These are phyloP conservation scores for Trichophyton equinum DNA, from an alignment of 2,329 filamentous ascomycete species.

Conservation along the genomic window DNA sequence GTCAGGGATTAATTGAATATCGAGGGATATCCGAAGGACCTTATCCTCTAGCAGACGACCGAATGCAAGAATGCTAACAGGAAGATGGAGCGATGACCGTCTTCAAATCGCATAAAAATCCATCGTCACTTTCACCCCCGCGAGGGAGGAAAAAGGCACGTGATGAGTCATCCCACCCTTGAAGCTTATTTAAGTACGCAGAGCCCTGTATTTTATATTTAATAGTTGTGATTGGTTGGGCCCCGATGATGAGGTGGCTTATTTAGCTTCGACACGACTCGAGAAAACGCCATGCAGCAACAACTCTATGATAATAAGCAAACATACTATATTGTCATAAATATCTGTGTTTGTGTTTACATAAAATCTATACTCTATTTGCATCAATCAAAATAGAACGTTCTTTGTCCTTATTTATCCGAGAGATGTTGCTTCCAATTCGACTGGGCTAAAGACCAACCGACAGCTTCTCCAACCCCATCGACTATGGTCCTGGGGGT, in stretches of 20 bases:
- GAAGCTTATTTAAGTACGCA: slow-evolving; percentile 5
- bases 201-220: not conserved
- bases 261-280: not conserved
- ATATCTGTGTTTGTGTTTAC: not conserved
- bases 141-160: not conserved
- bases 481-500: slow-evolving; percentile 54
- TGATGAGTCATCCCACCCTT: slow-evolving; percentile 7
- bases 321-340: not conserved
- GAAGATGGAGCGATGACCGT: not conserved
- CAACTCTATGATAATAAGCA: not conserved
- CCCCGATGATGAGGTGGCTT: not conserved
- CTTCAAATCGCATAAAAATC: not conserved
- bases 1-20: not conserved
- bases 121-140: not conserved
- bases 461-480: slow-evolving; percentile 64
- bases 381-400: not conserved
- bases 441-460: slow-evolving; percentile 56
- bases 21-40: not conserved
- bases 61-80: not conserved
- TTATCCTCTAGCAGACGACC: not conserved
- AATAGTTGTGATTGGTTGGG: not conserved
- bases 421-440: slow-evolving; percentile 21
- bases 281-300: no score
- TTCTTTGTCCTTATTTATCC: not conserved
- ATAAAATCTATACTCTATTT: not conserved